Evolutionary conservation across 495 filamentous ascomycete genomes (phyloP), one percentile per base, ranked within the genome.

Genomic region (Venustampulla echinocandica): DNA sequence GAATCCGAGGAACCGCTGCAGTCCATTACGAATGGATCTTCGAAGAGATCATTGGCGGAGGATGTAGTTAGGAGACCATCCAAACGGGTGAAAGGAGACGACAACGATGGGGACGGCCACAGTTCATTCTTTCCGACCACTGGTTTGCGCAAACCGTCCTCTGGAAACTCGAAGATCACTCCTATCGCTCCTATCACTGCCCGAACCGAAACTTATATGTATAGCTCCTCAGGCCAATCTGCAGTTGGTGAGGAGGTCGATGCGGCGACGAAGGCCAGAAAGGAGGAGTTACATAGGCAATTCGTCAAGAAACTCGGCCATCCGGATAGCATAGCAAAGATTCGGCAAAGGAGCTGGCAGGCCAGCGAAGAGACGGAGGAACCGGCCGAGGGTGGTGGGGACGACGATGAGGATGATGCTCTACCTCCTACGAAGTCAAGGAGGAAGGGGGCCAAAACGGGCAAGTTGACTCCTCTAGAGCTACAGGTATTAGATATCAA

Each of bases 401-500:
- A 54, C 0, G 71, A 66, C 2, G 81, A 77, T 17, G 80, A 82
- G 4, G 71, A 74, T 21, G 68, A 73, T 22, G 46, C 64, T 10
- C 61, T 64, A 23, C 60, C 60, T 9, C 61, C 64, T 34, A 35
- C 67, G 13, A 74, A 74, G 34, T 52, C 54, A 11, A 76, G 75
- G 30, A 87, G 77, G 57, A 86, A 81, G 56, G 80, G 80, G 1
- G 62, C 72, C 24, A 93, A 90, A 70, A 85, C 79, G 21, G 73
- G 75, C 20, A 96, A 96, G 58, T 76, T 99, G 38, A 99, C 93
- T 4, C 92, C 92, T 0, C 81, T 99, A 81, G 92, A 95, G 61
- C 79, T 84, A 38, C 92, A 97, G 54, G 79, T 93, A 27, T 72
- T 98, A 11, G 87, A 95, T 15, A 94, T 98, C 55, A 98, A 98